Percentiles rank a stretch among this genome's conserved stretches.
These are phyloP conservation scores for Lasiosphaeria ovina DNA, from an alignment of 495 filamentous ascomycete genomes.

Conservation along the genomic window DNA sequence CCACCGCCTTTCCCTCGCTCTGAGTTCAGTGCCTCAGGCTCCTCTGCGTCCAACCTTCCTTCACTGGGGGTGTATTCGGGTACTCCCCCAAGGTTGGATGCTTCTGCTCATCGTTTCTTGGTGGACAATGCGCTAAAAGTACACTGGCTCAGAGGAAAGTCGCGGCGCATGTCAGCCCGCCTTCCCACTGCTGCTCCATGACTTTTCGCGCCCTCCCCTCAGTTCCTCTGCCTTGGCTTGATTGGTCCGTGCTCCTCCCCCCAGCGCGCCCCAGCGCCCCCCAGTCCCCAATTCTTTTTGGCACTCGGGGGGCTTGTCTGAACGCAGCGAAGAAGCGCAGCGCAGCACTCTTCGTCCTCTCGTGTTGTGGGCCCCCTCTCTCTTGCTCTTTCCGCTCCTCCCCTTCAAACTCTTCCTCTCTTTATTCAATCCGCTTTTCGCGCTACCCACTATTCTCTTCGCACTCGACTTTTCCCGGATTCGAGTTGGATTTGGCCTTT, in stretches of 20 bases:
- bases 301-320: not conserved
- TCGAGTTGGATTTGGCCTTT: slow-evolving; percentile 22
- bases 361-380: slow-evolving; percentile 31
- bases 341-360: slow-evolving; percentile 19
- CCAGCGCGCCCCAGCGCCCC: slow-evolving; percentile 7
- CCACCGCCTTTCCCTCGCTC: slow-evolving; percentile 20
- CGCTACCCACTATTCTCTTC: slow-evolving; percentile 29
- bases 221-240: slow-evolving; percentile 10
- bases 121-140: slow-evolving; percentile 7
- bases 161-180: slow-evolving; percentile 1
- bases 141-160: slow-evolving; percentile 2
- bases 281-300: slow-evolving; percentile 7
- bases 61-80: not conserved
- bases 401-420: slow-evolving; percentile 37
- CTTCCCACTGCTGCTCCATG: not conserved
- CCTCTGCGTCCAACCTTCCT: slow-evolving; percentile 11
- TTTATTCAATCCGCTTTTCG: slow-evolving; percentile 30
- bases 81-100: slow-evolving; percentile 1
- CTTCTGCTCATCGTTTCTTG: slow-evolving; percentile 7
- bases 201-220: slow-evolving; percentile 3
- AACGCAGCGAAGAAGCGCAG: slow-evolving; percentile 10
- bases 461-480: slow-evolving; percentile 12
- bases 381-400: slow-evolving; percentile 28
- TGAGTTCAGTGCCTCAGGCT: slow-evolving; percentile 20
- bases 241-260: slow-evolving; percentile 22